Conservation (phyloP, 2,329 filamentous ascomycete species). For the Thermothelomyces thermophilus region DNA sequence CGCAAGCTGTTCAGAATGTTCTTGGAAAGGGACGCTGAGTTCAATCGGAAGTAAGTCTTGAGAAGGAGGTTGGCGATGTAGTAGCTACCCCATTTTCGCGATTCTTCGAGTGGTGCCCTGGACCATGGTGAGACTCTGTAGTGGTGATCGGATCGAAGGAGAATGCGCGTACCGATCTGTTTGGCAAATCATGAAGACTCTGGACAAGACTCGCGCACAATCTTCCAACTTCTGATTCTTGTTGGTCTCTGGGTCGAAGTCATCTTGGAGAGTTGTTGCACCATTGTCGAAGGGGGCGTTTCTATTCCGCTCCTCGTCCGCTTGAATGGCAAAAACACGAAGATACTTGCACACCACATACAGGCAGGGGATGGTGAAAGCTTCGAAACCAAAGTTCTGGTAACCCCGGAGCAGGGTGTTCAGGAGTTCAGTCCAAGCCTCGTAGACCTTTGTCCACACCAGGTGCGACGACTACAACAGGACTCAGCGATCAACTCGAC, state of each 20-base stretch:
- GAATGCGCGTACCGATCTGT: slow-evolving; percentile 65
- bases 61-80: slow-evolving; percentile 91
- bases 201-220: slow-evolving; percentile 82
- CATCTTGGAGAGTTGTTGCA: slow-evolving; percentile 60
- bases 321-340: slow-evolving; percentile 81
- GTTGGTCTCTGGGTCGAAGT: slow-evolving; percentile 68
- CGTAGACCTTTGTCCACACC: slow-evolving; percentile 80
- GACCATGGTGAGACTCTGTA: slow-evolving; percentile 19
- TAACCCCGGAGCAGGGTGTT: slow-evolving; percentile 76
- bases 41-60: slow-evolving; percentile 97
- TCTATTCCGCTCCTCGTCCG: slow-evolving; percentile 61
- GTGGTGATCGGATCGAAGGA: not conserved
- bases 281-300: slow-evolving; percentile 31
- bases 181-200: slow-evolving; percentile 84
- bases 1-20: slow-evolving; percentile 81
- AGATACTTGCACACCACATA: slow-evolving; percentile 85
- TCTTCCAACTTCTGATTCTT: slow-evolving; percentile 85
- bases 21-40: slow-evolving; percentile 80
- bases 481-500: not conserved
- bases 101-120: slow-evolving; percentile 77
- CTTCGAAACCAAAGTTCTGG: slow-evolving; percentile 65
- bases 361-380: slow-evolving; percentile 88
- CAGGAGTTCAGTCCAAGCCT: slow-evolving; percentile 79
- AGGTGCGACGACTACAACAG: slow-evolving; percentile 28
- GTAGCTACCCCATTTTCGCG: slow-evolving; percentile 97